Conservation (phyloP, 2,329 filamentous ascomycete genomes). For the Chrysosphaeria jannelii region DNA sequence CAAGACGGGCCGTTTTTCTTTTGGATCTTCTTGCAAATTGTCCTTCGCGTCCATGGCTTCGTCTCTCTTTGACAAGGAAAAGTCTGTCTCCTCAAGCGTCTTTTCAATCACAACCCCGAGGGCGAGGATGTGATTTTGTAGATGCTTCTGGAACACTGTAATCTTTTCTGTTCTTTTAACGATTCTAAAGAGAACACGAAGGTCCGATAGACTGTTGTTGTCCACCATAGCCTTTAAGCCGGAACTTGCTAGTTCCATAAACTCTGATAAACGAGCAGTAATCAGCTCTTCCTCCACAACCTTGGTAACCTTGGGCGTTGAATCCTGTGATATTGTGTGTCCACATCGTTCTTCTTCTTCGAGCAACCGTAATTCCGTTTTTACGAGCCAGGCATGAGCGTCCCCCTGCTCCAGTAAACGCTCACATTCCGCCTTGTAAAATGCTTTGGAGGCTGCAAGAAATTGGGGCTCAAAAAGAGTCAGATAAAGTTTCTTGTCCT, state of each 20-base stretch:
- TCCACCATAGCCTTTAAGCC: conserved; percentile 77
- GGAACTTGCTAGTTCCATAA: conserved; percentile 58
- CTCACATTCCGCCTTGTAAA: conserved; percentile 50
- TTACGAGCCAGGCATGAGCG: conserved; percentile 51
- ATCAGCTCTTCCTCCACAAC: conserved; percentile 68
- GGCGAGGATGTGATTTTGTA: conserved; percentile 48
- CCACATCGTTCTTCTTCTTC: conserved; percentile 64
- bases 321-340: conserved; percentile 47
- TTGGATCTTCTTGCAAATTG: conserved; percentile 1
- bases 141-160: conserved; percentile 31
- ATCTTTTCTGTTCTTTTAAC: conserved; percentile 59
- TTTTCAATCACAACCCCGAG: conserved; percentile 65
- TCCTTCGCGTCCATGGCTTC: too few species aligned
- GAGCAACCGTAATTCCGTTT: conserved; percentile 39
- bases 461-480: conserved; percentile 59
- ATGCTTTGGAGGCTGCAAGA: conserved; percentile 34
- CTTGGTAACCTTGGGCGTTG: conserved; percentile 37
- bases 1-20: not conserved
- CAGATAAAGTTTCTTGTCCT: conserved; percentile 56
- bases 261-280: conserved; percentile 42
- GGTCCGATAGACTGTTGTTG: conserved; percentile 51
- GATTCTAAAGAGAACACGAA: conserved; percentile 55
- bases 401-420: conserved; percentile 48
- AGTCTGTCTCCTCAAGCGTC: conserved; percentile 22
- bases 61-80: too few species aligned